phyloP scores from a whole-genome alignment of 805 yeast species.

The Diddensiella caesifluorescens region DNA sequence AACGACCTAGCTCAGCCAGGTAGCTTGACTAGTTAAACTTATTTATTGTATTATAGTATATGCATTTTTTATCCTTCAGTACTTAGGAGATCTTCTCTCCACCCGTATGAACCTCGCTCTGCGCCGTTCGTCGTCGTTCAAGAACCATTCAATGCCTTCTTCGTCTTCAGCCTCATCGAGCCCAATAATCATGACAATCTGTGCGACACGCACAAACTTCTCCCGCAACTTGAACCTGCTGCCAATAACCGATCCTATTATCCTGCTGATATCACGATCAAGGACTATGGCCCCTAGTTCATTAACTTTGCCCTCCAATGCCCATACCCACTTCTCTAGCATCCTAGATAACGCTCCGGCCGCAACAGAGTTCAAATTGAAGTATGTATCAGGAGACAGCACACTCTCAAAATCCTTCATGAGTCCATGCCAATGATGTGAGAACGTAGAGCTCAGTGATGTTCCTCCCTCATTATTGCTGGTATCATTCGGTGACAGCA shows the following conservation, averaged over 20 bases:
- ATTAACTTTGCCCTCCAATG: slow-evolving; percentile 60
- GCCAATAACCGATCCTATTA: slow-evolving; percentile 62
- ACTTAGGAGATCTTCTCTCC: neutral
- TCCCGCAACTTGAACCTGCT: slow-evolving; percentile 72
- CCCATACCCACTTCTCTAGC: slow-evolving; percentile 64
- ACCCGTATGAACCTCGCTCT: slow-evolving; percentile 23
- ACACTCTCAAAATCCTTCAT: slow-evolving; percentile 61
- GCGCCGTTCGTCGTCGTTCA: slow-evolving; percentile 66
- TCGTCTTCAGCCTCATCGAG: slow-evolving; percentile 66
- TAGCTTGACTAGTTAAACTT: neutral
- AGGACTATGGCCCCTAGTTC: slow-evolving; percentile 78
- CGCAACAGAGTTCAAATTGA: slow-evolving; percentile 42
- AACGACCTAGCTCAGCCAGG: neutral
- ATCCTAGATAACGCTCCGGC: slow-evolving; percentile 51
- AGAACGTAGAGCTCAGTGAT: slow-evolving; percentile 39
- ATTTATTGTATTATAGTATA: neutral
- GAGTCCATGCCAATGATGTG: slow-evolving; percentile 57
- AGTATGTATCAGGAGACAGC: slow-evolving; percentile 50
- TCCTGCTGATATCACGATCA: slow-evolving; percentile 71
- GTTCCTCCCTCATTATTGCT: slow-evolving; percentile 26
- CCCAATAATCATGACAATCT: slow-evolving; percentile 74
- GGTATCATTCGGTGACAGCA: slow-evolving; percentile 27
- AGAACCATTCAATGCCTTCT: slow-evolving; percentile 57
- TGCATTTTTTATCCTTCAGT: neutral
- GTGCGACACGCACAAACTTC: slow-evolving; percentile 74